phyloP scores from a whole-genome alignment of 1,284 basidiomycete species.

The Leccinum fallax region DNA sequence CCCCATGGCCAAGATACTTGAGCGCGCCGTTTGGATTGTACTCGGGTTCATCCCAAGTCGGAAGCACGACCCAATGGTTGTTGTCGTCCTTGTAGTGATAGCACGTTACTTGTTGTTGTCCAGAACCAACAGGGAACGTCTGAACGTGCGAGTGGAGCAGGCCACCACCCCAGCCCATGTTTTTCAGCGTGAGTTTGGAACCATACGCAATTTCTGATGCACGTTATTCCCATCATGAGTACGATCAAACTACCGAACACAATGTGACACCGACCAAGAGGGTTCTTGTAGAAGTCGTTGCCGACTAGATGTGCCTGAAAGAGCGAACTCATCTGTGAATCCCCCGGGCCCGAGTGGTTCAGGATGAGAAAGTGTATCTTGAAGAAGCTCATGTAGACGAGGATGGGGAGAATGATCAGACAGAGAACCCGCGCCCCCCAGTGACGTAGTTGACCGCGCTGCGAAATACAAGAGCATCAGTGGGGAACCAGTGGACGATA shows the following conservation, averaged over 20 bases:
- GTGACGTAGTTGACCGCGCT: slow-evolving; percentile 86
- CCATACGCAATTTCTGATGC: slow-evolving; percentile 83
- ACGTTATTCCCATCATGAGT: slow-evolving; percentile 2
- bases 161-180: slow-evolving; percentile 97
- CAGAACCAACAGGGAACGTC: slow-evolving; percentile 90
- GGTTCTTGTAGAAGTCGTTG: slow-evolving; percentile 90
- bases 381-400: slow-evolving; percentile 94
- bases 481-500: background rate
- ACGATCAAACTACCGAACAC: background rate
- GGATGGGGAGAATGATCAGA: slow-evolving; percentile 86
- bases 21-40: slow-evolving; percentile 69
- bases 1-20: slow-evolving; percentile 76
- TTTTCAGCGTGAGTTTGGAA: slow-evolving; percentile 92
- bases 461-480: slow-evolving; percentile 11
- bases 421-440: slow-evolving; percentile 89
- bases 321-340: slow-evolving; percentile 97
- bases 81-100: slow-evolving; percentile 99
- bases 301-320: slow-evolving; percentile 98
- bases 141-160: slow-evolving; percentile 96
- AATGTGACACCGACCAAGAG: slow-evolving; percentile 61
- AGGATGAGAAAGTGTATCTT: slow-evolving; percentile 96
- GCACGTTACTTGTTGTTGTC: slow-evolving; percentile 97
- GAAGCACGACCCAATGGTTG: slow-evolving; percentile 89
- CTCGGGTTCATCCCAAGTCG: slow-evolving; percentile 75
- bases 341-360: slow-evolving; percentile 93